Base-by-base conservation (phyloP, 441 rosid species). In the Adansonia grandidieri region DNA sequence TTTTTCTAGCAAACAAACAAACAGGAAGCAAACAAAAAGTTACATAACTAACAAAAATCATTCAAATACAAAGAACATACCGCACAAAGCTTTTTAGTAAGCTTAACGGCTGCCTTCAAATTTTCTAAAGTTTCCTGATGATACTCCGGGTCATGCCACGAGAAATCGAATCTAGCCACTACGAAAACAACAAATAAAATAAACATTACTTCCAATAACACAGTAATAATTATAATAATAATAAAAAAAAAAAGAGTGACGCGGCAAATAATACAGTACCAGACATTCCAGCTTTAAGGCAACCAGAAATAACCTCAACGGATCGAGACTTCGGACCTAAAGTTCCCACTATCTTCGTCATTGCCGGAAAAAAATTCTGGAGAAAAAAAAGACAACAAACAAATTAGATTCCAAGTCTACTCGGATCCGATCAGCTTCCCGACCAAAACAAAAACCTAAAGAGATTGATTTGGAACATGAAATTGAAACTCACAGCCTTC, bases 301-400 rank as follows among this genome's bases (percentile, higher is more conserved):
- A 97, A 0, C 95, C 90, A 22, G 98, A 88, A 74, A 97, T 88
- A 69, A 86, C 82, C 6, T 93, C 99, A 2, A 90, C 88, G 48
- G 99, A 89, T 83, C 98, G 93, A 82, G 99, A 97, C 82, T 85
- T 93, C 0, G 98, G 91, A 17, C 99, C 99, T 28, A 97, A 88
- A 71, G 98, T 97, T 47, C 99, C 99, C 19, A 97, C 97, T 74
- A 95, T 95, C 88, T 97, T 97, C 57, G 98, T 95, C 98, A 93
- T 89, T 67, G 98, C 97, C 1, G 95, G 96, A 61, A 97, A 97
- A 85, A 93, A 95, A 83, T 84, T 95, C 98, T 95, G 91, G 9
- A 66, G 5, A 51, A 53, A 83, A 77, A 72, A 48, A 15, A 58
- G 71, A 80, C 17, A 32, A 69, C 48, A 15, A 65, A 9, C 40